Evolutionary conservation across 208 protist genomes (phyloP).

Genomic region (Leishmania guyanensis): DNA sequence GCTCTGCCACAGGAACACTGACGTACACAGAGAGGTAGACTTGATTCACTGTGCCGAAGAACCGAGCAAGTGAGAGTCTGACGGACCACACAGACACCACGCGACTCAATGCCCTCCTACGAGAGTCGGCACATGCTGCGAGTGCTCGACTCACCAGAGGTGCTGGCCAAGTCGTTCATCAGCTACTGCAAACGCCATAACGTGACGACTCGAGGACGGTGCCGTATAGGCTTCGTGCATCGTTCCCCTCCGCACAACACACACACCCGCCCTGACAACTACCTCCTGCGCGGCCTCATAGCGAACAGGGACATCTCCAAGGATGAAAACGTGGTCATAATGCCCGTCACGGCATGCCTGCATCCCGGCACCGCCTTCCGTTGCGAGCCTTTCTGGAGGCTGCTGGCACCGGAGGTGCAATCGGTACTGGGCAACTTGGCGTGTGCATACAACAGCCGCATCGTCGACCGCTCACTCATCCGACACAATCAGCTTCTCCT

Average conservation of each 20-base stretch:
- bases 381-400: conserved; percentile 41
- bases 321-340: conserved; percentile 78
- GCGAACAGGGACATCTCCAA: conserved; percentile 74
- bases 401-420: conserved; percentile 45
- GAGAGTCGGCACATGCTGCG: conserved; percentile 70
- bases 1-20: not conserved
- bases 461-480: conserved; percentile 64
- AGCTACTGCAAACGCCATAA: conserved; percentile 62
- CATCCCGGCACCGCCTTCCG: conserved; percentile 53
- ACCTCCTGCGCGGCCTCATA: conserved; percentile 65
- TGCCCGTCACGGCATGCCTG: conserved; percentile 66
- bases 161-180: conserved; percentile 54
- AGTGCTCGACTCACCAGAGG: conserved; percentile 48
- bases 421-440: conserved; percentile 1
- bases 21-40: not conserved
- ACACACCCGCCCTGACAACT: not conserved
- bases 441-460: conserved; percentile 56
- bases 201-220: conserved; percentile 65
- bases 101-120: conserved; percentile 50
- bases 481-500: conserved; percentile 80
- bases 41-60: not conserved
- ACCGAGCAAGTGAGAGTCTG: not conserved
- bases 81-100: not conserved
- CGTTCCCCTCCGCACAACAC: conserved; percentile 22
- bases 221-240: conserved; percentile 59